phyloP scores from a whole-genome alignment of 352 stramenopile genomes.

The Phytophthora quininea region DNA sequence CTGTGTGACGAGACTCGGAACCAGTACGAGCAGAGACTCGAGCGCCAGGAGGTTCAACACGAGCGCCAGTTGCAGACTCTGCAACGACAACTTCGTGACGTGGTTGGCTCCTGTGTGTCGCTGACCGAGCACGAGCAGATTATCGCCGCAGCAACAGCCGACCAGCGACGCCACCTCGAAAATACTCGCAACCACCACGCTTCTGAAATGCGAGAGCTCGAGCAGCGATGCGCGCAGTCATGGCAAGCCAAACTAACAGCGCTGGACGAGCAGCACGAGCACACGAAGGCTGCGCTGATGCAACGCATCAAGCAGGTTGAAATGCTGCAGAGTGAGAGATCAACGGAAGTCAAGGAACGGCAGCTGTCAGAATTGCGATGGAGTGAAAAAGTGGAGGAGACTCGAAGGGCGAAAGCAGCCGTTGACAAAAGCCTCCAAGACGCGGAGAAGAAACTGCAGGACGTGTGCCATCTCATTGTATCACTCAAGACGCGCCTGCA shows the following conservation, averaged over 20 bases:
- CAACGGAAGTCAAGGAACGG: constrained; percentile 27
- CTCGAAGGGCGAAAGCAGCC: constrained; percentile 10
- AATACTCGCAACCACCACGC: constrained; percentile 26
- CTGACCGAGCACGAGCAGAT: constrained; percentile 59
- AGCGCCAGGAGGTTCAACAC: constrained; percentile 46
- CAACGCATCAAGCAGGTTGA: constrained; percentile 45
- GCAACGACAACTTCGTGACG: constrained; percentile 49
- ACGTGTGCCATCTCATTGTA: constrained; percentile 54
- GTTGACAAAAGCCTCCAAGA: constrained; percentile 27
- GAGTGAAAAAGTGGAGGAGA: constrained; percentile 10
- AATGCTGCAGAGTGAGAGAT: constrained; percentile 33
- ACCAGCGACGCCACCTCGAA: constrained; percentile 33
- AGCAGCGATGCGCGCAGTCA: constrained; percentile 33
- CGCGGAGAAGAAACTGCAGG: constrained; percentile 25
- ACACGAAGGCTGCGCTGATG: constrained; percentile 26
- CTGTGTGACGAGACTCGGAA: constrained; percentile 61
- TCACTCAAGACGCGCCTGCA: constrained; percentile 48
- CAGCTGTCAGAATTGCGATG: constrained; percentile 26
- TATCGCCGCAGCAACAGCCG: constrained; percentile 25
- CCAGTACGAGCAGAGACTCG: constrained; percentile 58
- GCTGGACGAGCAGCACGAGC: constrained; percentile 16
- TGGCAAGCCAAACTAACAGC: constrained; percentile 26
- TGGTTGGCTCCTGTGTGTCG: constrained; percentile 54
- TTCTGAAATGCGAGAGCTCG: constrained; percentile 31
- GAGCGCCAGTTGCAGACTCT: constrained; percentile 48